Conservation (phyloP, 352 stramenopile species). For the Pythium scleroteichum region DNA sequence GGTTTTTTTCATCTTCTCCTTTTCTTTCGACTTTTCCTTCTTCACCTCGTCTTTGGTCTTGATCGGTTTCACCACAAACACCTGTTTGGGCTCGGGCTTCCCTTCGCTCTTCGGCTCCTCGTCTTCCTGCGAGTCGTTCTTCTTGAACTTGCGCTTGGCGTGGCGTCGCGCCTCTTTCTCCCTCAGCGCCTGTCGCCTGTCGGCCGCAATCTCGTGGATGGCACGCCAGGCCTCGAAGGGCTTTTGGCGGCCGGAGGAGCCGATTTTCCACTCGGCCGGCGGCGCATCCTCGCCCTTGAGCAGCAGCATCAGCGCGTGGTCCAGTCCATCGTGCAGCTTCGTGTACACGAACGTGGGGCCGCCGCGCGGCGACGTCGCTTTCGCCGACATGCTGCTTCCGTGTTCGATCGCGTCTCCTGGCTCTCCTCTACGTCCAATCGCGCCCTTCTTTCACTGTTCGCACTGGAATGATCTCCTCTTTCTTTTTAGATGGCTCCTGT, state of each 20-base stretch:
- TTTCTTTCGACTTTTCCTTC: background rate
- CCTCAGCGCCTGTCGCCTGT: constrained; percentile 31
- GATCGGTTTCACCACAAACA: constrained; percentile 4
- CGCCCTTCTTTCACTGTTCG: too few species aligned
- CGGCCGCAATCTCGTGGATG: constrained; percentile 25
- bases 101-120: background rate
- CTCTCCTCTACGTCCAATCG: background rate
- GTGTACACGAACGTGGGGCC: constrained; percentile 26
- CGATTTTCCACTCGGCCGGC: constrained; percentile 18
- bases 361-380: constrained; percentile 9
- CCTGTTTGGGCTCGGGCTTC: background rate
- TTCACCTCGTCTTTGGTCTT: constrained; percentile 2
- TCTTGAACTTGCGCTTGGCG: constrained; percentile 26
- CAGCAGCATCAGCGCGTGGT: constrained; percentile 47
- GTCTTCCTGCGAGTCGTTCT: constrained; percentile 24
- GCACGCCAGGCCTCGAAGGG: constrained; percentile 23
- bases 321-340: constrained; percentile 47
- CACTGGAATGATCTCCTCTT: too few species aligned
- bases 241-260: background rate
- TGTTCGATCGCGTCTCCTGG: background rate
- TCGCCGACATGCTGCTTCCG: background rate
- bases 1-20: constrained; percentile 18
- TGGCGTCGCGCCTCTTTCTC: constrained; percentile 30
- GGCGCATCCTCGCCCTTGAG: constrained; percentile 23
- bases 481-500: too few species aligned